phyloP scores from a whole-genome alignment of 176 grass and related monocot genomes.

The Cymbopogon citratus region DNA sequence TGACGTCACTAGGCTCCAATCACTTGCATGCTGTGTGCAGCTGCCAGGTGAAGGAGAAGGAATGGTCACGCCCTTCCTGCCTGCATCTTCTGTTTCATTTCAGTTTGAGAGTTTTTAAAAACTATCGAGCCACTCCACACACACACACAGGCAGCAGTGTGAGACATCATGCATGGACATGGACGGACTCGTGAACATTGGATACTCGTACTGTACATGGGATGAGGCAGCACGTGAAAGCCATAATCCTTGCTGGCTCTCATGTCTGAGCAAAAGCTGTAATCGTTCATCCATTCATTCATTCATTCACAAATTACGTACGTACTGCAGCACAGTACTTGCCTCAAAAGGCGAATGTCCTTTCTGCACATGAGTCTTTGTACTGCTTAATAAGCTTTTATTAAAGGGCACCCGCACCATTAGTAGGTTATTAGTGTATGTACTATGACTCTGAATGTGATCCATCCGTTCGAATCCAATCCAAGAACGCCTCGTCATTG shows the following conservation, averaged over 20 bases:
- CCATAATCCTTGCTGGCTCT: background rate
- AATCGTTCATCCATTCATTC: background rate
- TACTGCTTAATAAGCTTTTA: too few relatives aligned
- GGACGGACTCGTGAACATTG: background rate
- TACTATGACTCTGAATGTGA: too few relatives aligned
- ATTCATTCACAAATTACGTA: background rate
- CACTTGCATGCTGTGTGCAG: too few relatives aligned
- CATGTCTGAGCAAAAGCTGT: background rate
- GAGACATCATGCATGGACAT: background rate
- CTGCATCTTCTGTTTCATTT: background rate
- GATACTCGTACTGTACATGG: background rate
- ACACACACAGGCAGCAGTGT: too few relatives aligned
- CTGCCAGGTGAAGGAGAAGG: background rate
- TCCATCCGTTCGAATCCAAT: too few relatives aligned
- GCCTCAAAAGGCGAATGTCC: background rate
- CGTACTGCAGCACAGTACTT: background rate
- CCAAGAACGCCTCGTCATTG: too few relatives aligned
- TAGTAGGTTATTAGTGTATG: too few relatives aligned
- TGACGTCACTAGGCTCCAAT: background rate
- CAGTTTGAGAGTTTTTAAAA: background rate
- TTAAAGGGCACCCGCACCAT: too few relatives aligned
- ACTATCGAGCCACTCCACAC: background rate
- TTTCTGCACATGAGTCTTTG: too few relatives aligned
- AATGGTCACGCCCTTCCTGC: background rate
- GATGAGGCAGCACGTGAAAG: background rate